Conservation (phyloP, 1,284 basidiomycete species). For the Hypsizygus ulmarius region DNA sequence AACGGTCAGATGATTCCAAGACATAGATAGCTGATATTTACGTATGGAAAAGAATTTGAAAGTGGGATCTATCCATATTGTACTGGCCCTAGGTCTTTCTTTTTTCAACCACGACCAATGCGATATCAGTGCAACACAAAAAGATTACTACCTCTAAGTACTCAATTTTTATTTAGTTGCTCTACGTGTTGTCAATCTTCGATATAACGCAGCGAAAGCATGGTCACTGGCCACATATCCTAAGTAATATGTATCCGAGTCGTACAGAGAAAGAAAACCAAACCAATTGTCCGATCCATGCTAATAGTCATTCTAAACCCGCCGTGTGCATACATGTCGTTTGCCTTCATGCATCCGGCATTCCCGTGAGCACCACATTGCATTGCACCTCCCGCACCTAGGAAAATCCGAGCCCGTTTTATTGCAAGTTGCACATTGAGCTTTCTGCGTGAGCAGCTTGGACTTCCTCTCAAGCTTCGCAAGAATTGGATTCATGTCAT, state of each 20-base stretch:
- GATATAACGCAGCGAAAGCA: too few relatives aligned
- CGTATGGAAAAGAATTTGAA: too few relatives aligned
- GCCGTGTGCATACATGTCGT: conserved; percentile 43
- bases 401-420: conserved; percentile 61
- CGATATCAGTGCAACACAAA: too few relatives aligned
- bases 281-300: neutral
- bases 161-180: too few relatives aligned
- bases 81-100: too few relatives aligned
- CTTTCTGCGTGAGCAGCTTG: conserved; percentile 42
- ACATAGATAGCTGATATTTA: too few relatives aligned
- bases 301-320: conserved; percentile 3
- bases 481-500: conserved; percentile 47
- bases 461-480: conserved; percentile 55
- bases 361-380: conserved; percentile 67
- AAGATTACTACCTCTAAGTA: too few relatives aligned
- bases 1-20: too few relatives aligned
- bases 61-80: too few relatives aligned
- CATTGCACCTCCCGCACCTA: conserved; percentile 58
- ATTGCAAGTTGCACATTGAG: conserved; percentile 54
- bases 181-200: too few relatives aligned
- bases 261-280: neutral
- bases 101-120: too few relatives aligned
- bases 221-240: too few relatives aligned
- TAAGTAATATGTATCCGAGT: neutral
- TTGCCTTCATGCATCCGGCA: conserved; percentile 55